Conservation (phyloP, 2,329 filamentous ascomycete genomes). For the Orbilia quercus region DNA sequence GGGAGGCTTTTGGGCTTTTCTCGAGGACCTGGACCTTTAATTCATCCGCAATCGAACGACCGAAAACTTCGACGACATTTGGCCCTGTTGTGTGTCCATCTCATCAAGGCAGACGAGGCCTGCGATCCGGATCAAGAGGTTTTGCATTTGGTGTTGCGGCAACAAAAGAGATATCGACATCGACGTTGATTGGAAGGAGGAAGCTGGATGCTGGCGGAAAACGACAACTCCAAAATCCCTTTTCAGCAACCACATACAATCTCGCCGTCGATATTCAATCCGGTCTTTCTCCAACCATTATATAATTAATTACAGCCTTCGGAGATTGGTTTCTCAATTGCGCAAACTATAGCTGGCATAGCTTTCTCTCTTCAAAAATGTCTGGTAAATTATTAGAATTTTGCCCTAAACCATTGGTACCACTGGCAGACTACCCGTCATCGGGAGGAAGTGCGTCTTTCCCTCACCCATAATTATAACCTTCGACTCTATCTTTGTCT, state of each 20-base stretch:
- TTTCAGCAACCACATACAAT: constrained; percentile 25
- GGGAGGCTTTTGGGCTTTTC: constrained; percentile 23
- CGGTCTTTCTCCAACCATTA: constrained; percentile 11
- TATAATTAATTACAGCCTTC: constrained; percentile 3
- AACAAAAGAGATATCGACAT: constrained; percentile 17
- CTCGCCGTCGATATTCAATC: constrained; percentile 18
- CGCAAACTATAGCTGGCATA: constrained; percentile 36
- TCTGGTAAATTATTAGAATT: constrained; percentile 35
- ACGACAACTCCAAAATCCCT: constrained; percentile 11
- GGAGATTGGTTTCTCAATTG: neutral
- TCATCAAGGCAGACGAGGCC: constrained; percentile 46
- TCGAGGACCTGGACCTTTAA: constrained; percentile 16
- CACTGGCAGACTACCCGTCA: constrained; percentile 71
- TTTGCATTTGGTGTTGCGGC: constrained; percentile 16
- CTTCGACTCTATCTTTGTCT: neutral
- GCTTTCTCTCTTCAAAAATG: constrained; percentile 13
- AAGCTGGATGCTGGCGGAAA: constrained; percentile 23
- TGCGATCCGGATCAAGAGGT: constrained; percentile 20
- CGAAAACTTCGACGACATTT: constrained; percentile 34
- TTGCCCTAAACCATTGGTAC: constrained; percentile 77
- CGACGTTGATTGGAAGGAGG: constrained; percentile 29
- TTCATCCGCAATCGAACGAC: constrained; percentile 44
- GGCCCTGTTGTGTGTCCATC: constrained; percentile 25
- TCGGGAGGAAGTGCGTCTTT: constrained; percentile 74
- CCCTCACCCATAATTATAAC: constrained; percentile 16